Percentiles rank a stretch among this genome's conserved stretches.
phyloP scores from a whole-genome alignment of 768 basidiomycete species.

The Postia placenta region DNA sequence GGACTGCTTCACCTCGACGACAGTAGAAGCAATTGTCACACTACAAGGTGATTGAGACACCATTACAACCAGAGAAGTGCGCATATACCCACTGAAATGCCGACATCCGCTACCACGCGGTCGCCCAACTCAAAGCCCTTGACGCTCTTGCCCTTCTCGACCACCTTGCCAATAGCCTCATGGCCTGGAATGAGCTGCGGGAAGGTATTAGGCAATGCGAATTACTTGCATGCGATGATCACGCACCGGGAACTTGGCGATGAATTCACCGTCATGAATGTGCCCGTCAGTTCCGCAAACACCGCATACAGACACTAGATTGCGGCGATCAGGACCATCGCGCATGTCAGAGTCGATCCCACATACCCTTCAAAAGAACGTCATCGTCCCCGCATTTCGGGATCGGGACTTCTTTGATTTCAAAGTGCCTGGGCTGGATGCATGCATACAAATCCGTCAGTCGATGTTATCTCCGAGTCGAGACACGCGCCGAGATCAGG shows the following conservation, averaged over 20 bases:
- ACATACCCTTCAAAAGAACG: constrained; percentile 64
- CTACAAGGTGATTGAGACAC: constrained; percentile 28
- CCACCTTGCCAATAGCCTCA: constrained; percentile 67
- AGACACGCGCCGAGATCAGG: too few relatives aligned
- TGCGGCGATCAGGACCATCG: not conserved
- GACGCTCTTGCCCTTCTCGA: constrained; percentile 77
- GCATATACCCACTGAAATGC: constrained; percentile 49
- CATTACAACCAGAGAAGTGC: not conserved
- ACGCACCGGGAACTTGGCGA: constrained; percentile 60
- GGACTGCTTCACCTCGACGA: constrained; percentile 68
- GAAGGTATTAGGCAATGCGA: not conserved
- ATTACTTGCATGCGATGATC: not conserved
- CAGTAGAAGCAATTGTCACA: constrained; percentile 88
- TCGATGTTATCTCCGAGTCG: not conserved
- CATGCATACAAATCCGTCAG: constrained; percentile 11
- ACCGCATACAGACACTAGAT: constrained; percentile 23
- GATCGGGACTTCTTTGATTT: constrained; percentile 62
- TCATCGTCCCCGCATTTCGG: constrained; percentile 65
- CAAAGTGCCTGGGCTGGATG: constrained; percentile 58
- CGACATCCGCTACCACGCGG: constrained; percentile 80
- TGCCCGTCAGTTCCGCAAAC: constrained; percentile 69
- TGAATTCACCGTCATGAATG: constrained; percentile 61
- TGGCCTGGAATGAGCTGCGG: constrained; percentile 65
- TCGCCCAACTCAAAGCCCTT: constrained; percentile 74
- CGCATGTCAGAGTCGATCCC: not conserved